Base-by-base conservation (phyloP, 495 filamentous ascomycete species). In the Penicillium canariense region DNA sequence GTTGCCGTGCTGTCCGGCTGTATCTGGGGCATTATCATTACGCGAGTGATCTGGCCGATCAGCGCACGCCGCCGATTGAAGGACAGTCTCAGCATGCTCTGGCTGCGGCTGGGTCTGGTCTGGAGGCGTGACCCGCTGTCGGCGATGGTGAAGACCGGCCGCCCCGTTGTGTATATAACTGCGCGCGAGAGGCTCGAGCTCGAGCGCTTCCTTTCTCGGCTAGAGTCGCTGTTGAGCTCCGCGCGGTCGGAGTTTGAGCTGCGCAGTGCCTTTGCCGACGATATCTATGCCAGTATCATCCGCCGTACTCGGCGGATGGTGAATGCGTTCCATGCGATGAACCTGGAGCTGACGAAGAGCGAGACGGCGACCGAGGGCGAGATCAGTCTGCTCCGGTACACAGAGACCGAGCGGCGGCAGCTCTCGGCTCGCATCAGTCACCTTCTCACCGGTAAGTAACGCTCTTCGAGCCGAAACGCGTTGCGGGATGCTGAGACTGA, bases 51-150 rank as follows among this genome's bases (percentile, higher is more conserved):
- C 55, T 98, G 91, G 91, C 93, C 94, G 9, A 92, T 97, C 59
- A 90, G 88, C 18, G 94, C 92, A 2, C 79, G 95, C 32, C 73
- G 77, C 34, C 93, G 95, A 68, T 81, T 97, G 63, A 91, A 96
- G 66, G 83, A 91, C 51, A 91, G 91, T 11, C 76, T 96, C 26
- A 87, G 86, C 50, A 74, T 95, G 26, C 77, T 98, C 10, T 96
- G 93, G 84, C 78, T 98, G 12, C 86, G 91, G 31, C 90, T 98
- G 88, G 88, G 87, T n/a, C 76, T 97, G 15, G 88, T 97, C 50
- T 98, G 94, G 94, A 91, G 89, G 66, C 84, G 89, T n/a, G 91
- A 94, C n/a, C 94, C 94, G 0, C 75, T 98, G 14, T 85, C 87
- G 1, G 81, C 81, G 12, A 81, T 95, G 26, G 77, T 89, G 1